Base-by-base conservation (phyloP, 176 grass and related monocot genomes). In the Stipa capillata region DNA sequence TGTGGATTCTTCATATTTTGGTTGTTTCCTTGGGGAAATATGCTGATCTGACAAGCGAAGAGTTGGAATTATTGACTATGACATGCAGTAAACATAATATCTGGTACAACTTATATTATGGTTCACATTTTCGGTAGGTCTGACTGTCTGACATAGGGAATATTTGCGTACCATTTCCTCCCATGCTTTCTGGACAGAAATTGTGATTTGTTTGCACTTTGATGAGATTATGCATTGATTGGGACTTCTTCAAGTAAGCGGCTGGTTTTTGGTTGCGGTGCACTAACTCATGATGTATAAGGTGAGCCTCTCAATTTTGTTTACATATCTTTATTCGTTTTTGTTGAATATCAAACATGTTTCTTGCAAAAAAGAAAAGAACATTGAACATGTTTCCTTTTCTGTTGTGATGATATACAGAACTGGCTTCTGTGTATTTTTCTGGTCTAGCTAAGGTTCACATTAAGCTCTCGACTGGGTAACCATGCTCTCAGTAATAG, bases 101-200 rank as follows among this genome's bases (percentile, higher is more conserved):
- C 72, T 41, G 7, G 72, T 39, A 64, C 57, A 82, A 31, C 15
- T 82, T 62, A 34, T 48, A 48, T 32, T 58, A 35, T 73, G 70
- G 76, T 70, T 36, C 48, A 48, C 40, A 76, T 72, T 85, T n/a
- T 63, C 12, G 1, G 65, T 80, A 76, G 77, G 62, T 39, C 55
- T 85, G 72, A 85, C 72, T 70, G 62, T 39, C 55, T 85, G 72
- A 85, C 72, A 37, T 85, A 81, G 63, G 48, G 64, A 81, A 64
- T 64, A 83, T 39, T 36, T 39, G 57, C 69, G 60, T 27, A 14
- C 15, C 29, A 48, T 73, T 67, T 78, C 67, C 48, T 84, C 32
- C 4, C 6, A 57, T 49, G 67, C 40, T 79, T 44, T 42, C 23
- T 37, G 18, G 34, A 28, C 76, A 89, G 51, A 53, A 74, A 59